Percentiles rank a stretch among this genome's conserved stretches.
phyloP scores from a whole-genome alignment of 2,329 filamentous ascomycete species.

The Alternaria sp. region DNA sequence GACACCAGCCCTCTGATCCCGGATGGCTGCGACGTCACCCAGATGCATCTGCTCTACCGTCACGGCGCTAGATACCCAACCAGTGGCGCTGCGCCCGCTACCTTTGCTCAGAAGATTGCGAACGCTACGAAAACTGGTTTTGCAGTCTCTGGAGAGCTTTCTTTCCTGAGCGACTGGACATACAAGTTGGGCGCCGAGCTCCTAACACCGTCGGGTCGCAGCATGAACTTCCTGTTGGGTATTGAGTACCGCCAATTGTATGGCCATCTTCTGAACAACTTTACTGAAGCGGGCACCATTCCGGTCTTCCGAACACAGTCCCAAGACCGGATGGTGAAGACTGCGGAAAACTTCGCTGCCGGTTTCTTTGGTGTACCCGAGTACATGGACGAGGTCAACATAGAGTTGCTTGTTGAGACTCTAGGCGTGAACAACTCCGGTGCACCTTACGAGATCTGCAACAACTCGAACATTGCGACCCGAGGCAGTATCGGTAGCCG shows the following conservation, averaged over 20 bases:
- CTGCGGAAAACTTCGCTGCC: constrained; percentile 41
- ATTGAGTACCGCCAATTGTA: constrained; percentile 52
- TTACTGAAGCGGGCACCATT: constrained; percentile 45
- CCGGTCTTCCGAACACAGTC: constrained; percentile 47
- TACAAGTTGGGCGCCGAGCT: constrained; percentile 41
- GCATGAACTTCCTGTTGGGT: constrained; percentile 51
- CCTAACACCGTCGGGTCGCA: constrained; percentile 39
- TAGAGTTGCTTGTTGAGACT: constrained; percentile 39
- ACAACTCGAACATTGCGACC: constrained; percentile 35
- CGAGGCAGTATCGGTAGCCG: constrained; percentile 36
- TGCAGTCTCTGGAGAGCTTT: constrained; percentile 33
- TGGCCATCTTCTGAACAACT: constrained; percentile 53
- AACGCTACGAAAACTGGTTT: constrained; percentile 36
- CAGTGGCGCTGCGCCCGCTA: constrained; percentile 29
- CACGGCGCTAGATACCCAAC: constrained; percentile 42
- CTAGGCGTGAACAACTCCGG: constrained; percentile 36
- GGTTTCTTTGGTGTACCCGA: constrained; percentile 43
- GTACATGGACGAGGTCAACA: constrained; percentile 35
- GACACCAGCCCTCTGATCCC: constrained; percentile 34
- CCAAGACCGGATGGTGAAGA: constrained; percentile 44
- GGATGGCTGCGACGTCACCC: constrained; percentile 35
- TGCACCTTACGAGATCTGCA: constrained; percentile 38
- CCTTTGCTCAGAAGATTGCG: constrained; percentile 33
- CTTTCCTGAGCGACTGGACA: constrained; percentile 34
- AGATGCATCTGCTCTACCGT: constrained; percentile 38